Evolutionary conservation across 2,329 filamentous ascomycete genomes (phyloP), one percentile per base, ranked within the genome.

Genomic region (Beauveria sp.): DNA sequence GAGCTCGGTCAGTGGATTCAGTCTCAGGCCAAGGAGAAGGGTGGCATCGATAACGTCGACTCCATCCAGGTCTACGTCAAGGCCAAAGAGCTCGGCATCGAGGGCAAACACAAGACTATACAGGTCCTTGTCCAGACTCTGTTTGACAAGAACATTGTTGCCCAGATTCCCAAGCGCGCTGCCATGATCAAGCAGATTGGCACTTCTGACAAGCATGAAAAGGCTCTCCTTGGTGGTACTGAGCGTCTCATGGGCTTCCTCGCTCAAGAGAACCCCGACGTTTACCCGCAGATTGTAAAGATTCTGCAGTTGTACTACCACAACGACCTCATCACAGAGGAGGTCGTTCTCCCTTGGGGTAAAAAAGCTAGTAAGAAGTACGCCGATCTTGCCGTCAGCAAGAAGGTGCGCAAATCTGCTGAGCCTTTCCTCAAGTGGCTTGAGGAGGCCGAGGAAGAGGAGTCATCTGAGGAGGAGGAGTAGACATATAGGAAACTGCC

Each of bases 351-450:
- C 77, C 88, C 88, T 69, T 99, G 95, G 93, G 93, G 93, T 67
- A 83, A 85, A 73, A 96, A 95, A 83, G 92, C 93, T 63, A 96
- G 91, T 85, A 97, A 96, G 88, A 97, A 97, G 81, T 98, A 98
- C 74, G 90, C 96, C 69, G 93, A 98, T 74, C 77, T 96, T 64
- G 74, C 88, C 64, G 93, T 87, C 64, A 96, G 91, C 79, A 93
- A 92, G 83, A 96, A 96, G 83, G 92, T 98, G 65, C 91, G 93
- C 79, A 93, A 96, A 82, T 89, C 91, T 67, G 92, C 95, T 60
- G 90, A 96, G 80, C 88, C 90, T 66, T 99, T 99, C 84, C 83
- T 97, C 71, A 89, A 87, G 69, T 98, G 93, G 93, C 91, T 98
- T 63, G 86, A 91, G 68, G 91, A 89, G 76, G 93, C 93, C 60